A percentile compares a stretch with the other conserved stretches of the same genome.
Conservation (phyloP, 1,139 yeast species). For the Nakaseomyces kungkrabaensis region DNA sequence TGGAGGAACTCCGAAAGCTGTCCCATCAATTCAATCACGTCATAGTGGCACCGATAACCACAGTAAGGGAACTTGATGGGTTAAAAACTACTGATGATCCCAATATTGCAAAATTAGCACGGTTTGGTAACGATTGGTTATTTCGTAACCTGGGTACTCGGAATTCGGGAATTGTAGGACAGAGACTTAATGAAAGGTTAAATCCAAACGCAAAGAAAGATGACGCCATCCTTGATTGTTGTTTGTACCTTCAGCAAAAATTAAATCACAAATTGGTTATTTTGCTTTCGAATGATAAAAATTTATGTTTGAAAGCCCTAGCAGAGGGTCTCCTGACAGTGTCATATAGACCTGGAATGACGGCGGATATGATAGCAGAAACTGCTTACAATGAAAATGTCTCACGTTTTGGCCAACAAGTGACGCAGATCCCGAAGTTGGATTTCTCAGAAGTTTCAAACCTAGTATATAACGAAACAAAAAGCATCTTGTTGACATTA, state of each 20-base stretch:
- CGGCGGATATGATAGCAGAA: conserved; percentile 48
- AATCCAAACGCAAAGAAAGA: conserved; percentile 45
- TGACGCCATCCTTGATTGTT: conserved; percentile 80
- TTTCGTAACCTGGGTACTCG: conserved; percentile 47
- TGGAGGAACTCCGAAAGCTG: conserved; percentile 40
- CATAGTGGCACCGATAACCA: conserved; percentile 60
- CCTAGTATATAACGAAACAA: conserved; percentile 33
- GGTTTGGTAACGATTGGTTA: conserved; percentile 75
- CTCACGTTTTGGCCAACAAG: conserved; percentile 15
- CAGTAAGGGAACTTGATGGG: conserved; percentile 70
- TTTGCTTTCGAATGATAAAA: conserved; percentile 70
- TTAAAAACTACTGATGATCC: conserved; percentile 36
- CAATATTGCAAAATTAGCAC: conserved; percentile 46
- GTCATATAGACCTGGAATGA: conserved; percentile 50
- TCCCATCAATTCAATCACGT: conserved; percentile 37
- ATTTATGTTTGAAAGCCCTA: conserved; percentile 69
- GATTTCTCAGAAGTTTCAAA: conserved; percentile 3
- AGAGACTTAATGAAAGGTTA: conserved; percentile 46
- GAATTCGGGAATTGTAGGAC: conserved; percentile 51
- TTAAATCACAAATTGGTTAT: conserved; percentile 41
- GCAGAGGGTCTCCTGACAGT: conserved; percentile 60
- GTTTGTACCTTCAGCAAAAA: conserved; percentile 47
- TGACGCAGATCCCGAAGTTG: background rate
- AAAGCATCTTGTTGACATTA: conserved; percentile 36
- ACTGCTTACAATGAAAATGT: conserved; percentile 39